phyloP scores from a whole-genome alignment of 257 asterid species.

The Jacaranda copaia region DNA sequence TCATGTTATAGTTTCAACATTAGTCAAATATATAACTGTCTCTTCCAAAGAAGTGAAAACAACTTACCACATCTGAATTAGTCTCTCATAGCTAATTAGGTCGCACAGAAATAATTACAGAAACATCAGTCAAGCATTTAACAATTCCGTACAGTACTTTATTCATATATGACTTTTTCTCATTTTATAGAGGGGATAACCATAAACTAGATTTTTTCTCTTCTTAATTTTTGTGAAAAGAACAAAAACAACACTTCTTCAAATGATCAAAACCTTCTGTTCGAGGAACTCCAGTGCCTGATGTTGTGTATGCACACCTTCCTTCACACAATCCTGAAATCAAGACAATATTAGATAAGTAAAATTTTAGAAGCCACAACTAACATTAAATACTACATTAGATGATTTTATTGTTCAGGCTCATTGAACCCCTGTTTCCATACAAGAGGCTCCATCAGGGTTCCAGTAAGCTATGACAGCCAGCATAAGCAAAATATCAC shows the following conservation, averaged over 20 bases:
- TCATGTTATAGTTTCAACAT: constrained; percentile 18
- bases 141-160: constrained; percentile 18
- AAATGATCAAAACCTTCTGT: constrained; percentile 57
- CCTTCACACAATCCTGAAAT: constrained; percentile 83
- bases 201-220: neutral
- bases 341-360: constrained; percentile 25
- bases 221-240: constrained; percentile 24
- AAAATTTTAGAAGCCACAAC: constrained; percentile 25
- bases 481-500: constrained; percentile 13
- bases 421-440: constrained; percentile 13
- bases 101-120: neutral
- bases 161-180: neutral
- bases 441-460: constrained; percentile 16
- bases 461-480: constrained; percentile 4
- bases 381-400: neutral
- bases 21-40: constrained; percentile 20
- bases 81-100: constrained; percentile 10
- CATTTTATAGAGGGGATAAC: neutral
- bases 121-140: neutral
- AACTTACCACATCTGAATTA: constrained; percentile 16
- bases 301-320: constrained; percentile 65
- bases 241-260: neutral
- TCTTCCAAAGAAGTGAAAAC: constrained; percentile 12
- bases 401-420: constrained; percentile 21
- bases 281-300: constrained; percentile 89